Conservation (phyloP, 2,329 filamentous ascomycete genomes). For the Sporothrix luriei region DNA sequence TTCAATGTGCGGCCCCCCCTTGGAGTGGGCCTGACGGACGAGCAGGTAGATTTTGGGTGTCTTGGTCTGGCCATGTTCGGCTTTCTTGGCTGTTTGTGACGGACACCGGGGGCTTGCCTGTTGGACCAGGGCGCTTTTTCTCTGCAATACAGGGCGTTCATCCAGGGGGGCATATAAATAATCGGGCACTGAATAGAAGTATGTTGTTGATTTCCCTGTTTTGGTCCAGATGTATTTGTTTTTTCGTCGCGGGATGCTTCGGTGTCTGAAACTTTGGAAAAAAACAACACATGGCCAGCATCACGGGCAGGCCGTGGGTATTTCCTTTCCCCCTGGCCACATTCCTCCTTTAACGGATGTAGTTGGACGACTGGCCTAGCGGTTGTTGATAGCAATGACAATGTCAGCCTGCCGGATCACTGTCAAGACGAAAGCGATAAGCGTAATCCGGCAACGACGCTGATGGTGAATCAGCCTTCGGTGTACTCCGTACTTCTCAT, state of each 20-base stretch:
- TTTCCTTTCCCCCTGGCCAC: no score
- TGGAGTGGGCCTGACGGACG: neutral
- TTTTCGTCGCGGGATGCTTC: no score
- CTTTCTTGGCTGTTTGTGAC: neutral
- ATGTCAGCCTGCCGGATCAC: neutral
- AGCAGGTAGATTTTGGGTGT: neutral
- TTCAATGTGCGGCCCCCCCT: neutral
- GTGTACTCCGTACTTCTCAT: no score
- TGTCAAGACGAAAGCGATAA: slow-evolving; percentile 8
- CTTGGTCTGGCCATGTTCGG: neutral
- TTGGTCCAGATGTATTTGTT: no score
- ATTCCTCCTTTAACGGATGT: neutral
- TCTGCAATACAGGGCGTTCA: neutral
- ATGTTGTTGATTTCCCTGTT: neutral
- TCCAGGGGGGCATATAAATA: neutral
- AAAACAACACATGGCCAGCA: no score
- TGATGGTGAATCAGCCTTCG: neutral
- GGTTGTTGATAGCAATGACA: slow-evolving; percentile 5
- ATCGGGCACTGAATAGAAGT: neutral
- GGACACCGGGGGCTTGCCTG: neutral
- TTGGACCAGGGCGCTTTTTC: no score
- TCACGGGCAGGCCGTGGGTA: no score
- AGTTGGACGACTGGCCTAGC: slow-evolving; percentile 1
- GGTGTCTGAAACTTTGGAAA: no score
- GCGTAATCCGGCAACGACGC: slow-evolving; percentile 1